Conservation (phyloP, 2,329 filamentous ascomycete genomes). For the Albifimbria verrucaria region DNA sequence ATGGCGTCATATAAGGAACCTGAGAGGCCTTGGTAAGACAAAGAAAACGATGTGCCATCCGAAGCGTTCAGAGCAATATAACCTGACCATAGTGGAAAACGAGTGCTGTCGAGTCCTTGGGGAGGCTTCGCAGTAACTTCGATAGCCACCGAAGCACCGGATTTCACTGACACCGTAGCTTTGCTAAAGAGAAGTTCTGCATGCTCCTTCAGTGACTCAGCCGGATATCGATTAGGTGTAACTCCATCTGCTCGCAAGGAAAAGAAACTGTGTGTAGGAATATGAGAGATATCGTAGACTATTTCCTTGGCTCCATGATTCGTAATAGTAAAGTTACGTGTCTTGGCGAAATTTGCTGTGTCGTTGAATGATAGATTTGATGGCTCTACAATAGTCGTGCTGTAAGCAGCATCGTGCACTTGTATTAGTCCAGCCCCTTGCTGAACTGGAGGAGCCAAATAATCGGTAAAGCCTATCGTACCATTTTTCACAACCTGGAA, state of each 20-base stretch:
- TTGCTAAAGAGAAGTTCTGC: slow-evolving; percentile 27
- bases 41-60: slow-evolving; percentile 27
- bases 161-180: slow-evolving; percentile 32
- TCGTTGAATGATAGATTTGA: slow-evolving; percentile 57
- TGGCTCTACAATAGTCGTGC: slow-evolving; percentile 43
- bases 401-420: slow-evolving; percentile 45
- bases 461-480: too few relatives aligned
- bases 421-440: slow-evolving; percentile 42
- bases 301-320: slow-evolving; percentile 43
- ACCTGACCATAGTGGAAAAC: slow-evolving; percentile 38
- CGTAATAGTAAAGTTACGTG: slow-evolving; percentile 44
- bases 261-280: slow-evolving; percentile 45
- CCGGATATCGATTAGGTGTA: slow-evolving; percentile 22
- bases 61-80: slow-evolving; percentile 35
- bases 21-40: slow-evolving; percentile 35
- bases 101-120: slow-evolving; percentile 17
- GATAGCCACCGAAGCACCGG: slow-evolving; percentile 19
- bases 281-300: slow-evolving; percentile 44
- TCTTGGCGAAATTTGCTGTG: slow-evolving; percentile 44
- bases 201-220: slow-evolving; percentile 28
- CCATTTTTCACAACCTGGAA: slow-evolving; percentile 3
- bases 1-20: slow-evolving; percentile 13
- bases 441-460: slow-evolving; percentile 45
- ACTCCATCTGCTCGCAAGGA: slow-evolving; percentile 25
- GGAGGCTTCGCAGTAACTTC: slow-evolving; percentile 27